phyloP scores from a whole-genome alignment of 106 monocot species.

The Dendrobium chrysotoxum region DNA sequence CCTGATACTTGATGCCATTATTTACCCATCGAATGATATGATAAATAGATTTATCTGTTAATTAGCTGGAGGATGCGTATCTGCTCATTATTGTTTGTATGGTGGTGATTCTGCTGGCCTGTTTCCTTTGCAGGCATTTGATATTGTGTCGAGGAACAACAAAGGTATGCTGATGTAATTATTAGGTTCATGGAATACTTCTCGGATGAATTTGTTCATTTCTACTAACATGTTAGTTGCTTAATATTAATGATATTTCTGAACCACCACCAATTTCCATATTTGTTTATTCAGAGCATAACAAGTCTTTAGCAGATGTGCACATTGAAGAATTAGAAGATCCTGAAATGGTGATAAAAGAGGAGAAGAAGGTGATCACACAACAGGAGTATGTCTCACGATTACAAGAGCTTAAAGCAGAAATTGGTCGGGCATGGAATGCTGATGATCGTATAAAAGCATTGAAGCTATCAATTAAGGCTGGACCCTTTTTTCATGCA shows the following conservation, averaged over 20 bases:
- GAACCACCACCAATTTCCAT: neutral
- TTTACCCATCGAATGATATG: neutral
- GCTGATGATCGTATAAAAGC: slow-evolving; percentile 26
- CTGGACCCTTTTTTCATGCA: neutral
- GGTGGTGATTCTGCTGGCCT: neutral
- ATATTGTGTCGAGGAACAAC: slow-evolving; percentile 7
- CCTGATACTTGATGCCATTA: neutral
- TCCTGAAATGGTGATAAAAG: slow-evolving; percentile 13
- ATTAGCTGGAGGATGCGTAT: neutral
- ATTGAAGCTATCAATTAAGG: slow-evolving; percentile 36
- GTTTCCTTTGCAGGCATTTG: slow-evolving; percentile 18
- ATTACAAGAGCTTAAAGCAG: slow-evolving; percentile 29
- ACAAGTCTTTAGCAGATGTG: slow-evolving; percentile 14
- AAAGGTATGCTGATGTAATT: slow-evolving; percentile 12
- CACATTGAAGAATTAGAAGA: slow-evolving; percentile 36
- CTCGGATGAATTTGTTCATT: neutral
- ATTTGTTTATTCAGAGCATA: slow-evolving; percentile 16
- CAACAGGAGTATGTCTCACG: slow-evolving; percentile 24
- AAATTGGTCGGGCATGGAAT: slow-evolving; percentile 29
- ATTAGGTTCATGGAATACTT: neutral
- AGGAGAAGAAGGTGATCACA: slow-evolving; percentile 24
- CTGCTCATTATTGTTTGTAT: neutral
- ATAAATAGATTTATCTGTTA: neutral
- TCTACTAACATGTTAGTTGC: neutral
- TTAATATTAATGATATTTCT: slow-evolving; percentile 1